Base-by-base conservation (phyloP, 208 protist species). In the Trypanosoma cruzi region DNA sequence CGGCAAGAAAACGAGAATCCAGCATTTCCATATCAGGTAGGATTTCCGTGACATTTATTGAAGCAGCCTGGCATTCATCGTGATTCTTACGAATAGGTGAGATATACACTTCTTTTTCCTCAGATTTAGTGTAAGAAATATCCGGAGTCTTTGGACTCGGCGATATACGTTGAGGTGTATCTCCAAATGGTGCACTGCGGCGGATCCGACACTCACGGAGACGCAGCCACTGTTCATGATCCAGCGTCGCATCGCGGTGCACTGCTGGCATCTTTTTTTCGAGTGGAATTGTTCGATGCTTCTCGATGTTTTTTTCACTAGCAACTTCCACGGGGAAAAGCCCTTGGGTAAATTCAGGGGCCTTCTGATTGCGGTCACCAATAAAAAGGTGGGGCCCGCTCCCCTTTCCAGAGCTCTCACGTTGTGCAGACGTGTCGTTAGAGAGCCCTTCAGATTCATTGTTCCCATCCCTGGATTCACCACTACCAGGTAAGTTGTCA, bases 81-180 rank as follows among this genome's bases (percentile, higher is more conserved):
- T 18, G 20, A 52, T 36, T 8, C 22, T 50, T 48, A 44, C 73
- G 65, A 63, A 78, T 78, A n/a, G 73, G 73, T 32, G 73, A 78
- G 16, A 71, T 32, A 49, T 34, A 11, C 4, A 50, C 7, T 10
- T 57, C 22, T 10, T 24, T 36, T 28, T 62, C 57, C 20, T 10
- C 3, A 22, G 31, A 56, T 40, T 32, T 53, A 16, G 1, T 59
- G 2, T 58, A 14, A 36, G 18, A 32, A 34, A 7, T 29, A 22
- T 34, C 59, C 22, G 50, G 48, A 42, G 59, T 61, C 6, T 36
- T 52, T 20, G 26, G 4, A 1, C 42, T 29, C 49, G 32, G 22
- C 28, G 20, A 29, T 7, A 13, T 8, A 11, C 22, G 16, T n/a
- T 42, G 29, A 29, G 59, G 60, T 46, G 57, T 67, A 49, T 67